Evolutionary conservation across 176 grass and related monocot genomes (phyloP).

Genomic region (Hsuehochloa calcarea): DNA sequence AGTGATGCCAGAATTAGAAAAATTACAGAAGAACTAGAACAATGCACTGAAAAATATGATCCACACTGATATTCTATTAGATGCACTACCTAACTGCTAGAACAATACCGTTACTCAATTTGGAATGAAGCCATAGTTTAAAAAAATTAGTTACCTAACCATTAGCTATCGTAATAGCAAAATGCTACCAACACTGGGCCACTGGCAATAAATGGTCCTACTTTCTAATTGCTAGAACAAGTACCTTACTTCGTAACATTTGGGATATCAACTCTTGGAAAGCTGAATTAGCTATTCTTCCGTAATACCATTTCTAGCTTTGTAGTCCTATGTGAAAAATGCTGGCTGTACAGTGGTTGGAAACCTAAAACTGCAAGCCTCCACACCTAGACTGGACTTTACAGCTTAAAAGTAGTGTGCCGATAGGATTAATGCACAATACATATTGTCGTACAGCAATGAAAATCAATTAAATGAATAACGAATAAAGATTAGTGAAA

Average conservation of each 20-base stretch:
- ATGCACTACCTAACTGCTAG: conserved; percentile 13
- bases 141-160: background rate
- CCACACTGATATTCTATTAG: background rate
- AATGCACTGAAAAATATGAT: conserved; percentile 5
- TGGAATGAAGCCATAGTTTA: background rate
- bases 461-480: conserved; percentile 6
- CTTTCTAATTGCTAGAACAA: background rate
- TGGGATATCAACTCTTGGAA: background rate
- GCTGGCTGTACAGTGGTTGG: background rate
- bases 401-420: conserved; percentile 1
- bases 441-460: background rate
- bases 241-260: background rate
- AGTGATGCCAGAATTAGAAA: conserved; percentile 35
- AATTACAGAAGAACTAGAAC: background rate
- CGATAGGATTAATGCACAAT: conserved; percentile 21
- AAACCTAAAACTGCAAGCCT: conserved; percentile 17
- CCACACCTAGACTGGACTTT: background rate
- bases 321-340: background rate
- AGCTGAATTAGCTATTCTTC: background rate
- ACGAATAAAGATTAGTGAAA: background rate
- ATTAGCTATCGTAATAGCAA: conserved; percentile 7
- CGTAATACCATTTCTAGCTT: background rate
- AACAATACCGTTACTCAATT: background rate
- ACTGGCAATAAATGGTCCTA: background rate
- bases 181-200: background rate